phyloP scores from a whole-genome alignment of 192 early-diverging fungal genomes.

The Spinellus fusiger region DNA sequence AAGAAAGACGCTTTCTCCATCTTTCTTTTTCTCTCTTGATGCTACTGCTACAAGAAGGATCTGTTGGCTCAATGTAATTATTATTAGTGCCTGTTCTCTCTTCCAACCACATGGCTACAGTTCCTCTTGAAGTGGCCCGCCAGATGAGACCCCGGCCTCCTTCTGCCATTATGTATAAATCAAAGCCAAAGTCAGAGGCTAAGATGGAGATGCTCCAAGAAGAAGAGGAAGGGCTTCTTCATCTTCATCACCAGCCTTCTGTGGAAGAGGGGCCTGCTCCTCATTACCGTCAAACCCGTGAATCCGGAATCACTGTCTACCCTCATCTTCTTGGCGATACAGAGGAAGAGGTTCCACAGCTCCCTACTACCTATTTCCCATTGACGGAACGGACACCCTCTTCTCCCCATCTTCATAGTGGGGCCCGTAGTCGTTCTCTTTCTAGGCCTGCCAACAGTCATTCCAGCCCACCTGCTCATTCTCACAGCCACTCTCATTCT shows the following conservation, averaged over 20 bases:
- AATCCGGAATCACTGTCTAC: constrained; percentile 12
- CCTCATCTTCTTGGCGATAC: neutral
- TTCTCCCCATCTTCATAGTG: too few species aligned
- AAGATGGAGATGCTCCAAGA: constrained; percentile 20
- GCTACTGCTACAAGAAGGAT: too few species aligned
- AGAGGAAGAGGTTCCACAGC: neutral
- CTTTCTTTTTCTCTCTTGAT: neutral
- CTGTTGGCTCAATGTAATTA: neutral
- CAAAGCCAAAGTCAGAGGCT: constrained; percentile 1
- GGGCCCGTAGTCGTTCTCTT: too few species aligned
- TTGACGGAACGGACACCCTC: too few species aligned
- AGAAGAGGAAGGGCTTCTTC: constrained; percentile 11
- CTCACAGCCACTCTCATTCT: too few species aligned
- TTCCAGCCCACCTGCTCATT: too few species aligned
- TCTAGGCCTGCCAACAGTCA: too few species aligned
- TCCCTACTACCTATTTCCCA: too few species aligned
- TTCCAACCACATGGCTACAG: constrained; percentile 51
- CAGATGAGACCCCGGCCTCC: constrained; percentile 52
- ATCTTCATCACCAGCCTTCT: constrained; percentile 19
- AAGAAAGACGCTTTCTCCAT: neutral
- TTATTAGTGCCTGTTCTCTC: constrained; percentile 48
- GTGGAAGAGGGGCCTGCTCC: constrained; percentile 16
- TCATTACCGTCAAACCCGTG: constrained; percentile 22
- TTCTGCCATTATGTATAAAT: constrained; percentile 35
- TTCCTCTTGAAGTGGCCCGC: constrained; percentile 49